phyloP scores from a whole-genome alignment of 495 filamentous ascomycete genomes.

The Penicillium paradoxum region DNA sequence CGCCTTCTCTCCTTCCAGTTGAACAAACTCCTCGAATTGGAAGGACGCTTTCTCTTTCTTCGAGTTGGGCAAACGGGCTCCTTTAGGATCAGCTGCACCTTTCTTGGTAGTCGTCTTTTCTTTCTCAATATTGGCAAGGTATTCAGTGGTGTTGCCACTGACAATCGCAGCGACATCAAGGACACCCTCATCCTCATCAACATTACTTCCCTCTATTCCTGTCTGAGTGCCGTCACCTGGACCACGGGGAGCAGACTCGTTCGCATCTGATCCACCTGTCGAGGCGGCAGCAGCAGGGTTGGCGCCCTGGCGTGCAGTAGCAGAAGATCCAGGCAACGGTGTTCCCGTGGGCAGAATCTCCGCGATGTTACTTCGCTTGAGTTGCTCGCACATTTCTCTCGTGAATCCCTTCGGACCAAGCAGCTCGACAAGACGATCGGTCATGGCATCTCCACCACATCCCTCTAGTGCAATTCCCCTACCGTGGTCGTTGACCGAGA shows the following conservation, averaged over 20 bases:
- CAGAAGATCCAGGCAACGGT: constrained; percentile 50
- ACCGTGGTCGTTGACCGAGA: constrained; percentile 57
- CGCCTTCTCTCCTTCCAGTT: constrained; percentile 43
- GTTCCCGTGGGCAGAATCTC: constrained; percentile 74
- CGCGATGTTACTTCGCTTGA: constrained; percentile 84
- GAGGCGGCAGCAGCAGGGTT: constrained; percentile 57
- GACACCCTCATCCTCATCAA: constrained; percentile 70
- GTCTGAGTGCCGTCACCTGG: constrained; percentile 50
- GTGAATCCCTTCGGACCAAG: constrained; percentile 67
- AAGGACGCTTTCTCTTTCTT: constrained; percentile 73
- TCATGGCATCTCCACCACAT: constrained; percentile 87
- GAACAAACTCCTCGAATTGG: constrained; percentile 73
- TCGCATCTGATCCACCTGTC: constrained; percentile 44
- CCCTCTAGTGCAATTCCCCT: constrained; percentile 58
- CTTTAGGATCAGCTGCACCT: constrained; percentile 46
- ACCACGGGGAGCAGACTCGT: constrained; percentile 40
- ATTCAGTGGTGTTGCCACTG: constrained; percentile 87
- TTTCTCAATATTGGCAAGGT: constrained; percentile 83
- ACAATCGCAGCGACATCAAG: constrained; percentile 94
- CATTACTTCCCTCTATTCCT: constrained; percentile 36
- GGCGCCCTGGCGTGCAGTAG: constrained; percentile 43
- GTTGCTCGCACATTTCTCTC: constrained; percentile 87
- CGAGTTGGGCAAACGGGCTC: constrained; percentile 70
- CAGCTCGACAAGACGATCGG: constrained; percentile 63
- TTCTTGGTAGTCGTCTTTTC: constrained; percentile 72